A percentile compares a stretch with the other conserved stretches of the same genome.
phyloP scores from a whole-genome alignment of 1,139 yeast genomes.

The Nematodospora anomalae region DNA sequence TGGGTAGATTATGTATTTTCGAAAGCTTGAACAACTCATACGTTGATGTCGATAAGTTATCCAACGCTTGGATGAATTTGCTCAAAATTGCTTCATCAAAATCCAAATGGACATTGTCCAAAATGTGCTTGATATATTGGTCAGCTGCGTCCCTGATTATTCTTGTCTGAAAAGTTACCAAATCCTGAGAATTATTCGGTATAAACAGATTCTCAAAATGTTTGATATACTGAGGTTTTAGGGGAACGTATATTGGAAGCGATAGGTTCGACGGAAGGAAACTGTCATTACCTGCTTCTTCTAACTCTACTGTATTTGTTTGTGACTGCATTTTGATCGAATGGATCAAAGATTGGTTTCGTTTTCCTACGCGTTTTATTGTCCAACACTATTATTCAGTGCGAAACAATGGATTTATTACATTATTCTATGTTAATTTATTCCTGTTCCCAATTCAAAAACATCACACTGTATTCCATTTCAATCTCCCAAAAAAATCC shows the following conservation, averaged over 20 bases:
- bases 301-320: neutral
- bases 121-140: slow-evolving; percentile 12
- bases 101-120: slow-evolving; percentile 10
- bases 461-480: no score
- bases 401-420: no score
- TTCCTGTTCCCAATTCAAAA: no score
- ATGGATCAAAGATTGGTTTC: no score
- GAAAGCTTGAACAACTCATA: slow-evolving; percentile 4
- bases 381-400: no score
- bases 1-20: slow-evolving; percentile 6
- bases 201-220: slow-evolving; percentile 12
- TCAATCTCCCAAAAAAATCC: no score
- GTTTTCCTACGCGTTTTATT: no score
- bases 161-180: slow-evolving; percentile 6
- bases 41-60: slow-evolving; percentile 4
- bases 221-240: slow-evolving; percentile 6
- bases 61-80: slow-evolving; percentile 7
- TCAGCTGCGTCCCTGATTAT: slow-evolving; percentile 7
- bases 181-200: slow-evolving; percentile 2
- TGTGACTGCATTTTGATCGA: no score
- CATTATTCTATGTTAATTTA: no score
- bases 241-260: slow-evolving; percentile 15
- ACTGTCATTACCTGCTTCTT: slow-evolving; percentile 1
- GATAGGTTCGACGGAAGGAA: slow-evolving; percentile 11
- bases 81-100: slow-evolving; percentile 10